Conservation (phyloP, 2,329 filamentous ascomycete species). For the Lithohypha guttulata region DNA sequence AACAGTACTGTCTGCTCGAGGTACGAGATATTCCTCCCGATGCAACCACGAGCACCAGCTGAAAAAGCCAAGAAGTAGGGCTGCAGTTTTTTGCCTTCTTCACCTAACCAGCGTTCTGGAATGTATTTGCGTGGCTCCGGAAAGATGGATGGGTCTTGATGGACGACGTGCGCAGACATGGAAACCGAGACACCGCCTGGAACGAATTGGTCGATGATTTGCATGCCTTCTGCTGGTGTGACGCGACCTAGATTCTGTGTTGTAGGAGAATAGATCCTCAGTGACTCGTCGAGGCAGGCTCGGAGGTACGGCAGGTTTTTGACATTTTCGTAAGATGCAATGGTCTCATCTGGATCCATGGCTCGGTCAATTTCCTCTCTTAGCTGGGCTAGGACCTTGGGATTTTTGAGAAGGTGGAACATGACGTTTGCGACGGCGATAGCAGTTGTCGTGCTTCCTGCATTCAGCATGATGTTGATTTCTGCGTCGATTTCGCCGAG, state of each 20-base stretch:
- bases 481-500: conserved; percentile 13
- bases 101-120: conserved; percentile 22
- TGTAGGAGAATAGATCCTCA: conserved; percentile 37
- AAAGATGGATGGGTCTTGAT: conserved; percentile 31
- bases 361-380: conserved; percentile 36
- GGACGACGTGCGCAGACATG: conserved; percentile 33
- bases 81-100: conserved; percentile 13
- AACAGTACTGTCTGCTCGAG: conserved; percentile 39
- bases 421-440: conserved; percentile 29
- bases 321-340: conserved; percentile 42
- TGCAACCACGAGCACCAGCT: conserved; percentile 31
- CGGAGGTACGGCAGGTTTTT: conserved; percentile 43
- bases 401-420: conserved; percentile 44
- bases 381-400: conserved; percentile 9
- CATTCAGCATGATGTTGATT: conserved; percentile 22
- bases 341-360: conserved; percentile 31
- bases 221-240: conserved; percentile 36
- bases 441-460: conserved; percentile 16
- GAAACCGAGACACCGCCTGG: conserved; percentile 36
- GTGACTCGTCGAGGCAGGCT: conserved; percentile 42
- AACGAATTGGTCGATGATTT: conserved; percentile 37
- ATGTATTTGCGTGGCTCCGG: conserved; percentile 30
- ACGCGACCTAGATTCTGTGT: conserved; percentile 35
- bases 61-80: conserved; percentile 27
- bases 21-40: conserved; percentile 34